Percentiles rank a stretch among this genome's conserved stretches.
These are phyloP conservation scores for Pythium dissimile DNA, from an alignment of 352 stramenopile genomes.

Conservation along the genomic window DNA sequence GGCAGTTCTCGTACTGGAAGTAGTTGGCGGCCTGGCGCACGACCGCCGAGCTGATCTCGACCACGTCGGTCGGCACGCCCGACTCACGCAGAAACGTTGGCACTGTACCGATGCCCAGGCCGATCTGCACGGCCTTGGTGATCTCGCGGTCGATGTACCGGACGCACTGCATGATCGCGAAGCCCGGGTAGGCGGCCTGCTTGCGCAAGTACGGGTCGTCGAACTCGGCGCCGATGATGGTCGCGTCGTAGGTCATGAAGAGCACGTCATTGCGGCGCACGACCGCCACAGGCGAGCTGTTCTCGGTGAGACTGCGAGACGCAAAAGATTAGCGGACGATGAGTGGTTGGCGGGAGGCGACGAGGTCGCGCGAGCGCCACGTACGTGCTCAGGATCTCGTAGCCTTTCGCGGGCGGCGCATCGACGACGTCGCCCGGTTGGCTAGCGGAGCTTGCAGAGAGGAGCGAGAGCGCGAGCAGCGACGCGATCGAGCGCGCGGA, in stretches of 20 bases:
- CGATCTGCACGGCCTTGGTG: constrained; percentile 50
- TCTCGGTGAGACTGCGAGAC: constrained; percentile 18
- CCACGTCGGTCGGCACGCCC: constrained; percentile 66
- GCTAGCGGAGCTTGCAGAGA: constrained; percentile 1
- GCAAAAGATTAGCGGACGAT: background rate
- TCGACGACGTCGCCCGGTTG: background rate
- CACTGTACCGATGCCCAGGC: constrained; percentile 67
- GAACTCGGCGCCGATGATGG: constrained; percentile 78
- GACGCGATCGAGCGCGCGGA: constrained; percentile 8
- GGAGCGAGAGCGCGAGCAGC: constrained; percentile 11
- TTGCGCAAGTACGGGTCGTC: constrained; percentile 51
- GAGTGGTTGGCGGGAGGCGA: background rate
- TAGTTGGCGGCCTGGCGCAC: constrained; percentile 59
- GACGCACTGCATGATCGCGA: constrained; percentile 79
- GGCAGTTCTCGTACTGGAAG: constrained; percentile 70
- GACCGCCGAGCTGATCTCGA: constrained; percentile 70
- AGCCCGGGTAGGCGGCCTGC: constrained; percentile 71
- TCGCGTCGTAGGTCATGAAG: constrained; percentile 69
- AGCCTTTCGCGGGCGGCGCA: constrained; percentile 5
- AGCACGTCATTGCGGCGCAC: constrained; percentile 51
- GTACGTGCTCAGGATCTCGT: constrained; percentile 24
- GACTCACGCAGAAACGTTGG: constrained; percentile 59
- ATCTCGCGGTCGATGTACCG: constrained; percentile 48
- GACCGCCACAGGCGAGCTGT: constrained; percentile 51
- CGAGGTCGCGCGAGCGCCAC: background rate